Evolutionary conservation across 2,329 filamentous ascomycete species (phyloP), one percentile per base, ranked within the genome.

Genomic region (Aspergillus sp.): DNA sequence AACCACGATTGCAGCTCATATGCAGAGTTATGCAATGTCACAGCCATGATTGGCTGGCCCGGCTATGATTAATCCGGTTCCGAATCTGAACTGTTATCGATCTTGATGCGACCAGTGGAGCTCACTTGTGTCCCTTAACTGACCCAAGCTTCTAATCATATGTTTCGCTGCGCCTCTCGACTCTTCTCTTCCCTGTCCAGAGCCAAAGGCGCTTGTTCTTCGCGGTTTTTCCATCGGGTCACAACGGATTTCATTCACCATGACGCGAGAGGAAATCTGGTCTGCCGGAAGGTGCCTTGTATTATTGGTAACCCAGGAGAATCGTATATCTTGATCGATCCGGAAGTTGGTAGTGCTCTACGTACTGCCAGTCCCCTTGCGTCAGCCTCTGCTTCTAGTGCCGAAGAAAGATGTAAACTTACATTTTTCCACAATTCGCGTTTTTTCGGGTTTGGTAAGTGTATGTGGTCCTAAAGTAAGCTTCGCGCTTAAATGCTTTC

Each of bases 361-460:
- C 52, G 60, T 56, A 62, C 66, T 61, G 64, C 61, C 27, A 59
- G 60, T 53, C 56, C 56, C 31, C 21, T 40, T 44, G 57, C 15
- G 33, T 52, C 62, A 23, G 12, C 59, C 45, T 52, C 58, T 61
- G 49, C 55, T 17, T 51, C 60, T 41, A 51, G 48, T 48, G 51
- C 43, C 50, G 52, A 57, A 59, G 62, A 66, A 37, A 62, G 55
- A 58, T 70, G 64, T 59, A 64, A 65, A 62, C 52, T 69, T 52
- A 60, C 56, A 43, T 70, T 64, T 60, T 70, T 67, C 57, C 64
- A 69, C 51, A 62, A 68, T 39, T 64, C 62, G 6, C 63, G 62
- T 45, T 58, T 67, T 48, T 70, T 70, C 57, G 64, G 68, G 3
- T 58, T 64, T 59, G 58, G 67, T 68, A 58, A 56, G 62, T 55